Base-by-base conservation (phyloP, 345 rosid species). In the Acer yangbiense region DNA sequence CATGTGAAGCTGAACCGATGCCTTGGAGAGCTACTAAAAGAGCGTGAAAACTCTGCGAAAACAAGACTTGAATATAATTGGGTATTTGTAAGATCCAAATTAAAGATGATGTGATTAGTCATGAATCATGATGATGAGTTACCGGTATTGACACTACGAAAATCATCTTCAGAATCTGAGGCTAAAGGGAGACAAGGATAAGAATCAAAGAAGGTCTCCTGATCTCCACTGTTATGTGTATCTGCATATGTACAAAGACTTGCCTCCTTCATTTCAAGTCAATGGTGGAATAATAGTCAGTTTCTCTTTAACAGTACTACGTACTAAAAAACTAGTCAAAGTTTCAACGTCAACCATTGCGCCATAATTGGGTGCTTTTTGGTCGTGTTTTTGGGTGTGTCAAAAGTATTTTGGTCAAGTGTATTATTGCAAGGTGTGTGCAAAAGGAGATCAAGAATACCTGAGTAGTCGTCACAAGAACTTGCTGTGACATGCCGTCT, bases 151-250 rank as follows among this genome's bases (percentile, higher is more conserved):
- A 69, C 77, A 25, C 76, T 84, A 17, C 20, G 69, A 78, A 82
- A 84, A 74, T 82, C 86, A 58, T 80, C 86, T 16, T 80, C 82
- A 1, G 81, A 84, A 11, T 79, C 77, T 16, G 80, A 57, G 55
- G 16, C 71, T 35, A 6, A 35, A 44, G 12, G 74, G 21, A 9
- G 58, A 61, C 57, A 12, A 11, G 63, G 9, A 57, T 29, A 74
- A n/a, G 64, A 13, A 12, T 77, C 82, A 9, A 7, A 65, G 39
- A 74, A 75, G 12, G 12, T 67, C 62, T 72, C 74, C 48, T 75
- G 79, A 55, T 60, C 71, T 63, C 64, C 74, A 71, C 74, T 72
- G 6, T 0, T 35, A 35, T 4, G 39, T 35, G 39, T 35, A 8
- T 68, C 87, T 81, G 80, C 76, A 23, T 21, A 43, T 52, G 0